Percentiles rank a stretch among this genome's conserved stretches.
Evolutionary conservation across 176 grass and related monocot species (phyloP).

Genomic region (Carex kokanica): DNA sequence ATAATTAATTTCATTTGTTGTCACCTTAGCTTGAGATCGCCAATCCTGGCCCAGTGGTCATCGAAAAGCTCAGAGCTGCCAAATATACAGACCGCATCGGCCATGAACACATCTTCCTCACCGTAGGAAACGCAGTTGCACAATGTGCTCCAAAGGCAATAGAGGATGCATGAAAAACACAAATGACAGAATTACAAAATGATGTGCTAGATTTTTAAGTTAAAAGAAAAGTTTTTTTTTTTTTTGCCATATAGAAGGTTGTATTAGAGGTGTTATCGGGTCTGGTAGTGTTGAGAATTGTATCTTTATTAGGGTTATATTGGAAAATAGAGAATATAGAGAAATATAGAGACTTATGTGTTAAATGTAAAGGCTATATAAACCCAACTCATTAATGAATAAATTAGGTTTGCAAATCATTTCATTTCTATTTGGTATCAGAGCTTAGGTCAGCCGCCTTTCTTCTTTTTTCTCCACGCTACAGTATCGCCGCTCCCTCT

Average conservation of each 20-base stretch:
- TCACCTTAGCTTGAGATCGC: slow-evolving; percentile 54
- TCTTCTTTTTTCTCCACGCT: too few relatives aligned
- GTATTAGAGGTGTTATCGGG: too few relatives aligned
- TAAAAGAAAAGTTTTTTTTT: neutral
- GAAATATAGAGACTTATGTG: too few relatives aligned
- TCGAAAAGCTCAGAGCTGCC: slow-evolving; percentile 54
- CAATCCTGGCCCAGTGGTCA: slow-evolving; percentile 60
- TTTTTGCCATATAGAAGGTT: neutral
- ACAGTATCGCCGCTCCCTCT: too few relatives aligned
- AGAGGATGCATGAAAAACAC: slow-evolving; percentile 41
- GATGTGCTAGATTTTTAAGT: neutral
- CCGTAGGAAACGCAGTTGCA: slow-evolving; percentile 55
- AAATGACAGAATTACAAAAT: slow-evolving; percentile 5
- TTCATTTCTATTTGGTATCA: too few relatives aligned
- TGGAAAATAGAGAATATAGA: too few relatives aligned
- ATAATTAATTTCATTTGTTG: neutral
- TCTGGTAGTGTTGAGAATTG: too few relatives aligned
- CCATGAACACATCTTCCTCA: slow-evolving; percentile 60
- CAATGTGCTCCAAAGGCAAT: slow-evolving; percentile 39
- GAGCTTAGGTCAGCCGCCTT: too few relatives aligned
- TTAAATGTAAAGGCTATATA: too few relatives aligned
- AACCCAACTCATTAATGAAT: too few relatives aligned
- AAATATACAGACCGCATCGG: slow-evolving; percentile 56
- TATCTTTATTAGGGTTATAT: too few relatives aligned
- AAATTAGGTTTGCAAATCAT: too few relatives aligned